phyloP scores from a whole-genome alignment of 2,329 filamentous ascomycete genomes.

The Ophiostoma quercus region DNA sequence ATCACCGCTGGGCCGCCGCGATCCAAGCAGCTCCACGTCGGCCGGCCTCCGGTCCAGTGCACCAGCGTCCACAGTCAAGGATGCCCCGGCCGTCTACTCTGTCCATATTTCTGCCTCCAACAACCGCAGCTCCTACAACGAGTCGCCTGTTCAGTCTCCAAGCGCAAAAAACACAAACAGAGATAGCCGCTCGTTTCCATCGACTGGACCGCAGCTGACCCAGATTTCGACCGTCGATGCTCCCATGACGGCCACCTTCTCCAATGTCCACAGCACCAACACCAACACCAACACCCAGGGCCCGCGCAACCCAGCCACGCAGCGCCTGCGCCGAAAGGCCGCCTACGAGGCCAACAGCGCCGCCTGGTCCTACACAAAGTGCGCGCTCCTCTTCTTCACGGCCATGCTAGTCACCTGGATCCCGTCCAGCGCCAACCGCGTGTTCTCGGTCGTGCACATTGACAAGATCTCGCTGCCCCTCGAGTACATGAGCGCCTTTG shows the following conservation, averaged over 20 bases:
- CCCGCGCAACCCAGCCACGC: conserved; percentile 27
- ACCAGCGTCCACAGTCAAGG: background rate
- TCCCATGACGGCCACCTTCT: background rate
- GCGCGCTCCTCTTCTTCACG: conserved; percentile 65
- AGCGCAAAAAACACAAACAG: background rate
- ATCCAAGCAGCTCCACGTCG: background rate
- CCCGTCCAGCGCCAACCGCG: conserved; percentile 69
- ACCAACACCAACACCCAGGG: conserved; percentile 36
- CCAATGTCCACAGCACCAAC: conserved; percentile 24
- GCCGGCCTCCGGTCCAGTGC: background rate
- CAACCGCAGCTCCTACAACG: conserved; percentile 25
- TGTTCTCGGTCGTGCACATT: conserved; percentile 61
- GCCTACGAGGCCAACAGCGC: conserved; percentile 55
- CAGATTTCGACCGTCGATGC: background rate
- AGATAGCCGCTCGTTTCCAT: background rate
- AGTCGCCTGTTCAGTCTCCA: background rate
- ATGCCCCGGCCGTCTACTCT: conserved; percentile 38
- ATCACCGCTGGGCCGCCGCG: conserved; percentile 28
- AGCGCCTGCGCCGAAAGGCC: conserved; percentile 35
- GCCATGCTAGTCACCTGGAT: conserved; percentile 71
- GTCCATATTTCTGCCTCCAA: conserved; percentile 45
- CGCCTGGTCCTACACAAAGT: conserved; percentile 65
- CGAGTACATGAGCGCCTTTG: conserved; percentile 65
- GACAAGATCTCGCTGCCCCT: conserved; percentile 52
- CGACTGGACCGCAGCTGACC: background rate